Base-by-base conservation (phyloP, 441 rosid genomes). In the Gossypium gossypioides region DNA sequence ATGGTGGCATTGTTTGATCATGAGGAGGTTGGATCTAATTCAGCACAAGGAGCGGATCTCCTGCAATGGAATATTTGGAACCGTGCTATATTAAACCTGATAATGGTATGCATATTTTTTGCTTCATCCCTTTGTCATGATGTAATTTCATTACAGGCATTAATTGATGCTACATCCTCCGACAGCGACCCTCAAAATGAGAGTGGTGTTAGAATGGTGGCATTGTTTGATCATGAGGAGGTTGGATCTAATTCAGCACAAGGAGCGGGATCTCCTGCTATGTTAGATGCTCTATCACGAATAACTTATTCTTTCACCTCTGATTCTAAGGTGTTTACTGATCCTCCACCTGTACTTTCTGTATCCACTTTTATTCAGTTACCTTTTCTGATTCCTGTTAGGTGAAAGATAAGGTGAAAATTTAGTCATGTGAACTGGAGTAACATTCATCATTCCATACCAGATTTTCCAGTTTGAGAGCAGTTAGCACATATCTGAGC, bases 1-100 rank as follows among this genome's bases (percentile, higher is more conserved):
- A 80, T 93, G 97, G 93, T 96, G 82, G 98, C 98, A 46, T 74
- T 96, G 80, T 96, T 93, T 83, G 99, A 96, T 86, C 98, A 93
- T 6, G 97, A 96, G 77, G 99, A 96, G 84, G 92, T 96, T 73
- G 99, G 98, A 54, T 95, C 99, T 65, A 25, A 81, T 71, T 95
- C 99, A 72, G 98, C 98, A 15, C 96, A 92, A 80, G 99, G 97
- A 74, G 99, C 99, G 95, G 97, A 34, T 95, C 99, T 74, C 97
- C 96, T 75, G 97, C 79, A 78, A 91, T 92, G 99, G 34, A 29
- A 29, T 29, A 29, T 29, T 29, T 29, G 34, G 34, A 29, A 29
- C 34, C 34, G 34, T 29, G 34, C 34, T 29, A 29, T 4, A 29
- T 29, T 29, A 29, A 29, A 29, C 34, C 34, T 29, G 5, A 29